Percentiles rank a stretch among this genome's conserved stretches.
Evolutionary conservation across 768 basidiomycete genomes (phyloP).

Genomic region (Phanerodontia chrysosporium): DNA sequence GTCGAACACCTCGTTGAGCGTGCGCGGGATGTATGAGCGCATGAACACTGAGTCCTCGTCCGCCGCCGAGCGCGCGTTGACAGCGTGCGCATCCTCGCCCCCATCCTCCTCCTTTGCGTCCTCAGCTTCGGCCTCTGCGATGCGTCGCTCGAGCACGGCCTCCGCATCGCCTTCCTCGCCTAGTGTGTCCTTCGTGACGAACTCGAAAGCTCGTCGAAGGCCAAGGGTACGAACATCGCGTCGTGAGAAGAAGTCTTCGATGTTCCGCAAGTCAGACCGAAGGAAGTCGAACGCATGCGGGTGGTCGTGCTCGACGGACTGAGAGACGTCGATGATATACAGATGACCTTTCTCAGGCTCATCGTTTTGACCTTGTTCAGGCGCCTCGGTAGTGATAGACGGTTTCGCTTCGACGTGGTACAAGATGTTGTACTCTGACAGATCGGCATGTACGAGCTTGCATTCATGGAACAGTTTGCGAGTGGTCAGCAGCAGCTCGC

Average conservation of each 20-base stretch:
- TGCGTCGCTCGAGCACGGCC: constrained; percentile 40
- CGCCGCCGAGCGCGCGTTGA: constrained; percentile 23
- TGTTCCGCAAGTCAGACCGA: constrained; percentile 84
- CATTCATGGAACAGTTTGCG: constrained; percentile 87
- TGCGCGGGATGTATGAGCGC: constrained; percentile 88
- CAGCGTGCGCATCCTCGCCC: constrained; percentile 22
- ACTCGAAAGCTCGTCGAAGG: constrained; percentile 81
- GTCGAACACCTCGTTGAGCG: constrained; percentile 88
- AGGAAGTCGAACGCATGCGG: constrained; percentile 96
- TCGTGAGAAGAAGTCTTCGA: constrained; percentile 87
- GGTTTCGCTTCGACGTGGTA: constrained; percentile 50
- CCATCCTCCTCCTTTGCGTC: constrained; percentile 12
- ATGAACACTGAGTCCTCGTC: constrained; percentile 90
- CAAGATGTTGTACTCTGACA: constrained; percentile 97
- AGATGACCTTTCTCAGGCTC: constrained; percentile 44
- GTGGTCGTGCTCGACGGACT: constrained; percentile 98
- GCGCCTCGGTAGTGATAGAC: background rate
- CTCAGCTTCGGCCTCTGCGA: constrained; percentile 33
- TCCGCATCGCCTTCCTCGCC: constrained; percentile 25
- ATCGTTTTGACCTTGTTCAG: constrained; percentile 1
- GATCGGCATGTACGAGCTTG: constrained; percentile 94
- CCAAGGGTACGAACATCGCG: constrained; percentile 76
- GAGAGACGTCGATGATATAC: constrained; percentile 96
- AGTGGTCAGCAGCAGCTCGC: constrained; percentile 72
- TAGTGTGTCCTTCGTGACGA: constrained; percentile 65